phyloP scores from a whole-genome alignment of 2,329 filamentous ascomycete genomes.

The Aureobasidium pullulans region DNA sequence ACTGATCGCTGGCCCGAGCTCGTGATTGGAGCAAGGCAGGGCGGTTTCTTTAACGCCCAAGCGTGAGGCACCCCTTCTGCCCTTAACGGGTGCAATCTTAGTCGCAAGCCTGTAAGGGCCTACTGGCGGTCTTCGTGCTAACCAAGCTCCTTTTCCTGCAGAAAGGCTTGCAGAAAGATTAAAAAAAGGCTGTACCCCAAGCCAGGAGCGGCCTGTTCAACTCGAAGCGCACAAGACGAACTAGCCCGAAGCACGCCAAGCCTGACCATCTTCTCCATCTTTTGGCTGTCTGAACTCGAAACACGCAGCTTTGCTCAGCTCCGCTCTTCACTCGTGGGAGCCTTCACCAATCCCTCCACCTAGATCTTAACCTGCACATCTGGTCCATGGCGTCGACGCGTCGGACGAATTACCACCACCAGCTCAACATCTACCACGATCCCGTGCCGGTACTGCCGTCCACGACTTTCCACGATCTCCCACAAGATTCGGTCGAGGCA shows the following conservation, averaged over 20 bases:
- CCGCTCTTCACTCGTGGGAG: background rate
- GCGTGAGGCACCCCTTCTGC: slow-evolving; percentile 13
- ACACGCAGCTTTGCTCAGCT: slow-evolving; percentile 5
- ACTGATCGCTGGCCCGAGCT: slow-evolving; percentile 8
- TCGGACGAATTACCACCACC: slow-evolving; percentile 44
- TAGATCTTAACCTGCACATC: background rate
- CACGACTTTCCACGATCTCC: slow-evolving; percentile 28
- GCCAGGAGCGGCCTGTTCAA: slow-evolving; percentile 1
- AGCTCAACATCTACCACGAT: slow-evolving; percentile 55
- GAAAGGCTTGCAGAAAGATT: slow-evolving; percentile 12
- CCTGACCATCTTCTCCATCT: slow-evolving; percentile 6
- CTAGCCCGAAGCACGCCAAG: slow-evolving; percentile 10
- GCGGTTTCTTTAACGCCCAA: slow-evolving; percentile 12
- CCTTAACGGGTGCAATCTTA: slow-evolving; percentile 14
- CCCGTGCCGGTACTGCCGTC: slow-evolving; percentile 30
- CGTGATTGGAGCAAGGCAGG: slow-evolving; percentile 11
- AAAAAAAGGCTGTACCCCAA: slow-evolving; percentile 12
- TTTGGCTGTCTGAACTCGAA: slow-evolving; percentile 1
- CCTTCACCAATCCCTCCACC: background rate
- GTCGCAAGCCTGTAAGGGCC: slow-evolving; percentile 11
- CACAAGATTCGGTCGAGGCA: slow-evolving; percentile 35
- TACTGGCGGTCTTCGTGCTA: slow-evolving; percentile 7
- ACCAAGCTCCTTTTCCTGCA: slow-evolving; percentile 13
- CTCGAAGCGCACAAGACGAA: slow-evolving; percentile 3
- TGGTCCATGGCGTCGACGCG: slow-evolving; percentile 47